Evolutionary conservation across 805 yeast genomes (phyloP).

Genomic region (Metschnikowia drakensbergensis): DNA sequence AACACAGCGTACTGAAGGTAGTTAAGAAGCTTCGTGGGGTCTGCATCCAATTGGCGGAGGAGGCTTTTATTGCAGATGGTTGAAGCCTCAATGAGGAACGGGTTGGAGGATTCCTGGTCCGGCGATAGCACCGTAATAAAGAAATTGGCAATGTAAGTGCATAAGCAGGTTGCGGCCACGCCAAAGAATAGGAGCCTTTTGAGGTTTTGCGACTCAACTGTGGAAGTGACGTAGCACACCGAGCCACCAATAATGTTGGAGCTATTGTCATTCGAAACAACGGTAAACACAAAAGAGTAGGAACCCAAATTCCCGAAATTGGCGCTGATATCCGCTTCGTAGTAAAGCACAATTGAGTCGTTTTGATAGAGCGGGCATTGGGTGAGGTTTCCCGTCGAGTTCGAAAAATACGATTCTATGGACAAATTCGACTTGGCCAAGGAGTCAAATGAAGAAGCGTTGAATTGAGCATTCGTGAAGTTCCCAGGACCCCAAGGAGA

Average conservation of each 20-base stretch:
- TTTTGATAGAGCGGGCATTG: conserved; percentile 37
- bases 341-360: conserved; percentile 35
- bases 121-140: conserved; percentile 48
- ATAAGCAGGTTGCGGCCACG: conserved; percentile 36
- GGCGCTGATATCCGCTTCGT: conserved; percentile 37
- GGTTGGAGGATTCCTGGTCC: conserved; percentile 54
- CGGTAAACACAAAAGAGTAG: conserved; percentile 38
- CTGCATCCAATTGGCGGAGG: conserved; percentile 54
- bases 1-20: conserved; percentile 61
- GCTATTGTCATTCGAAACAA: conserved; percentile 37
- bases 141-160: conserved; percentile 39
- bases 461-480: background rate
- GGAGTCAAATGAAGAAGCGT: conserved; percentile 1
- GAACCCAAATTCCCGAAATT: conserved; percentile 44
- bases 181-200: conserved; percentile 35
- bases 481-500: background rate
- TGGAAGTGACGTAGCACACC: conserved; percentile 47
- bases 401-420: conserved; percentile 20
- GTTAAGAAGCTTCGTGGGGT: conserved; percentile 43
- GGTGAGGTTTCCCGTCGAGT: conserved; percentile 25
- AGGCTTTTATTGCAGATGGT: conserved; percentile 57
- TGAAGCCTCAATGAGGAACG: conserved; percentile 50
- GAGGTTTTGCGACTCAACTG: conserved; percentile 24
- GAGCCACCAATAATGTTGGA: conserved; percentile 46
- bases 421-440: conserved; percentile 17